Base-by-base conservation (phyloP, 768 basidiomycete species). In the Phylloporus sp. region DNA sequence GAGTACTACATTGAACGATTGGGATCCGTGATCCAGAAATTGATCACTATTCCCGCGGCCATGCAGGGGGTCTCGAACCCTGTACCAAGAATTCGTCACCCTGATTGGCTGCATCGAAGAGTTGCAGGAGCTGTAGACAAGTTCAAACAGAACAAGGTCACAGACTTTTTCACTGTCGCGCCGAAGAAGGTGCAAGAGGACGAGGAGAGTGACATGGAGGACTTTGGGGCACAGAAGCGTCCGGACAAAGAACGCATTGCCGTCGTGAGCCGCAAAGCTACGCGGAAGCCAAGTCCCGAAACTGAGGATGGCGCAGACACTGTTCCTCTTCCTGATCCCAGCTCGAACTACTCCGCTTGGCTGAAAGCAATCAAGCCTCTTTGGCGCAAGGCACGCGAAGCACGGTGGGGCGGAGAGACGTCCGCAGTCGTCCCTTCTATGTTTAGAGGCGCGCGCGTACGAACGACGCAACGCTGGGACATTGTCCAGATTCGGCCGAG, bases 11-110 rank as follows among this genome's bases (percentile, higher is more conserved):
- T 97, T 58, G 96, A 98, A 60, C 86, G 96, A 15, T 68, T 99
- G 20, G 96, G 96, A 6, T 96, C 93, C 3, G 96, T 98, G 56
- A 93, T 99, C 48, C 96, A 99, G 68, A 99, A 99, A 59, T 73
- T 99, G 45, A 98, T 99, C 69, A 99, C 96, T 2, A 99, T 99
- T 57, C 96, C 96, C 8, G 96, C 96, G 7, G 96, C 96, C 1
- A 87, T 98, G 79, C 96, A 99, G 64, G 95, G 95, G 57, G 88
- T 99, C 39, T 67, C 90, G 5, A 99, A 99, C 62, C 96, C 96
- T 5, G 96, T 98, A 5, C 90, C 95, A 9, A 84, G 96, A 23
- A 85, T 98, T 51, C 84, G 84, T 21, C 96, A 99, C 69, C 96
- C 96, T 0, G 96, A 99, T 63, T 98, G 96, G 96, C 73, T 99